Evolutionary conservation across 164 flowering plant genomes (phyloP).

Genomic region (Cinnamomum chago): DNA sequence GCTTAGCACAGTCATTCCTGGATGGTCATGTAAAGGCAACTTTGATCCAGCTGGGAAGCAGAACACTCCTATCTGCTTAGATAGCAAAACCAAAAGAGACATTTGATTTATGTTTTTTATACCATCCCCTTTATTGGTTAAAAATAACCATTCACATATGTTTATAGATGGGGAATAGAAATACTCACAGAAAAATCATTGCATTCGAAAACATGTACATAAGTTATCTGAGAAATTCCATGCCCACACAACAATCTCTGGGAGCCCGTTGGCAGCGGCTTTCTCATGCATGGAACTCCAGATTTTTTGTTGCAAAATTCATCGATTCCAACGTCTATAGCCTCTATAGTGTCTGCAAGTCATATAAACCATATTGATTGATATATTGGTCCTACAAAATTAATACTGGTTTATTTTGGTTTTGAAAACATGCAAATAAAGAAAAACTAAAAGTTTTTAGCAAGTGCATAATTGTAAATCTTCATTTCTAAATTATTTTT

Average conservation of each 20-base stretch:
- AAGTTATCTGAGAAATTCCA: constrained; percentile 26
- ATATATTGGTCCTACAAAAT: no score
- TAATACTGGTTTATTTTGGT: no score
- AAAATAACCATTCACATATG: background rate
- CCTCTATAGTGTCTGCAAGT: constrained; percentile 24
- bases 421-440: no score
- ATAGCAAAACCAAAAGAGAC: no score
- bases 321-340: constrained; percentile 32
- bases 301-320: constrained; percentile 16
- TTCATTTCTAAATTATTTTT: no score
- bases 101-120: no score
- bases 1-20: constrained; percentile 51
- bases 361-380: background rate
- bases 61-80: constrained; percentile 38
- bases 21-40: constrained; percentile 48
- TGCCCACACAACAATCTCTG: constrained; percentile 20
- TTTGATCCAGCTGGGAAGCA: constrained; percentile 32
- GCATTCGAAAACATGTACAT: constrained; percentile 32
- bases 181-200: constrained; percentile 31
- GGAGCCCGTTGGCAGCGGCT: no score
- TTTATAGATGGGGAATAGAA: background rate
- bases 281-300: no score
- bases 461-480: no score
- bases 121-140: no score
- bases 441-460: no score